These are phyloP conservation scores for Rhododendron henanense DNA, from an alignment of 148 eudicot genomes.

Conservation along the genomic window DNA sequence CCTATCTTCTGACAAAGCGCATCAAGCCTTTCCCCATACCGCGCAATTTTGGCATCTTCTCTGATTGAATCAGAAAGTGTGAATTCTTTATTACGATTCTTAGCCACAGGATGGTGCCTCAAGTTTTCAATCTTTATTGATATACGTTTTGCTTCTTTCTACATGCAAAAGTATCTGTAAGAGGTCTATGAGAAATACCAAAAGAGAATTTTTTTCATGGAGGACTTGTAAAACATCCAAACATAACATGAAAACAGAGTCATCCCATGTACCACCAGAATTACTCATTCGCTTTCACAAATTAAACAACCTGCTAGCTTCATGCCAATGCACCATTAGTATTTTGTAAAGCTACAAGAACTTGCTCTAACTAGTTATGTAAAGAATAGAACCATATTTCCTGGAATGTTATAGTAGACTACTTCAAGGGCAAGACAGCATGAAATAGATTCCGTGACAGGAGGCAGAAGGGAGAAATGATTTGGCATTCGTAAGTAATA, in stretches of 20 bases:
- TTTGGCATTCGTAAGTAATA: neutral
- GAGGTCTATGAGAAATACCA: neutral
- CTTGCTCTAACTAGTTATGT: neutral
- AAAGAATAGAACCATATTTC: neutral
- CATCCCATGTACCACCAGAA: neutral
- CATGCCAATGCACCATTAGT: neutral
- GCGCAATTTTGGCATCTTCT: conserved; percentile 39
- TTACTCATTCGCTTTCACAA: neutral
- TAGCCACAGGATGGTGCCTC: conserved; percentile 29
- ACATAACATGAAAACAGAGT: neutral
- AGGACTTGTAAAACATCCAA: neutral
- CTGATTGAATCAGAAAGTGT: conserved; percentile 32
- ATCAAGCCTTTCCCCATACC: conserved; percentile 50
- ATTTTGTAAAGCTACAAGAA: neutral
- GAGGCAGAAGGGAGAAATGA: neutral
- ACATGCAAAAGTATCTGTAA: conserved; percentile 9
- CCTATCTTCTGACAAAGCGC: conserved; percentile 36
- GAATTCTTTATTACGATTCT: conserved; percentile 16
- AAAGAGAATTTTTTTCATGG: neutral
- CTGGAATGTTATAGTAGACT: neutral
- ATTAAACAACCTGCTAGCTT: neutral
- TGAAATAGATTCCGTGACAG: neutral
- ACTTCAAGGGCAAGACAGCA: neutral
- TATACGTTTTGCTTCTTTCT: conserved; percentile 48
- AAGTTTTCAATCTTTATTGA: conserved; percentile 45